A percentile compares a stretch with the other conserved stretches of the same genome.
phyloP scores from a whole-genome alignment of 768 basidiomycete genomes.

The Tylopilus vinaceipallidus region DNA sequence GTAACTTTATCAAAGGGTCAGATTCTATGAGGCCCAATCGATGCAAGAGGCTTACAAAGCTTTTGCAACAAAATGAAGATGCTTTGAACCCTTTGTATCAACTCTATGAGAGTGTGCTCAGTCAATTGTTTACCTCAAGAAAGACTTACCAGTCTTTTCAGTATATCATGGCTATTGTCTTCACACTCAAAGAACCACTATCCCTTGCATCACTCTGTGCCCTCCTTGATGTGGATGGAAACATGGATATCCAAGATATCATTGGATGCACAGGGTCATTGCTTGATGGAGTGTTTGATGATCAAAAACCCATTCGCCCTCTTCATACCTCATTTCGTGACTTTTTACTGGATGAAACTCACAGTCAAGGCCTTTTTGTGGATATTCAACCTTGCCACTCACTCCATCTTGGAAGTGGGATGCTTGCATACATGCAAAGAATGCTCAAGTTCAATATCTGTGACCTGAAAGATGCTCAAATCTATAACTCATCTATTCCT shows the following conservation, averaged over 20 bases:
- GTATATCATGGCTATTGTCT: background rate
- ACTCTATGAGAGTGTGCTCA: background rate
- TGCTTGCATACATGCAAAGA: conserved; percentile 1
- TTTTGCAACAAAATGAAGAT: background rate
- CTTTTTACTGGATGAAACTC: background rate
- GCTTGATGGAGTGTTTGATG: background rate
- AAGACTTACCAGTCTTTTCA: background rate
- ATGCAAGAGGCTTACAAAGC: background rate
- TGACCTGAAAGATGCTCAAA: background rate
- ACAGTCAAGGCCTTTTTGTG: background rate
- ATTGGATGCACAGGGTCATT: background rate
- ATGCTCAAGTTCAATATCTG: conserved; percentile 7
- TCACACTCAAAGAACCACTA: background rate
- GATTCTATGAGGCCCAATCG: background rate
- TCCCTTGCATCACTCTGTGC: background rate
- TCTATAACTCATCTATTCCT: background rate
- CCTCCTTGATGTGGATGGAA: background rate
- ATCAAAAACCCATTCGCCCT: background rate
- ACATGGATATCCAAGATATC: background rate
- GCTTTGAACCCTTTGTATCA: background rate
- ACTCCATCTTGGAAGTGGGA: background rate
- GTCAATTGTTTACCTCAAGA: background rate
- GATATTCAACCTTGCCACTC: background rate
- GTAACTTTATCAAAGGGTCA: background rate
- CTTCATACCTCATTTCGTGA: conserved; percentile 2